Evolutionary conservation across 1,284 basidiomycete genomes (phyloP), one percentile per base, ranked within the genome.

Genomic region (Takashimella koratensis): DNA sequence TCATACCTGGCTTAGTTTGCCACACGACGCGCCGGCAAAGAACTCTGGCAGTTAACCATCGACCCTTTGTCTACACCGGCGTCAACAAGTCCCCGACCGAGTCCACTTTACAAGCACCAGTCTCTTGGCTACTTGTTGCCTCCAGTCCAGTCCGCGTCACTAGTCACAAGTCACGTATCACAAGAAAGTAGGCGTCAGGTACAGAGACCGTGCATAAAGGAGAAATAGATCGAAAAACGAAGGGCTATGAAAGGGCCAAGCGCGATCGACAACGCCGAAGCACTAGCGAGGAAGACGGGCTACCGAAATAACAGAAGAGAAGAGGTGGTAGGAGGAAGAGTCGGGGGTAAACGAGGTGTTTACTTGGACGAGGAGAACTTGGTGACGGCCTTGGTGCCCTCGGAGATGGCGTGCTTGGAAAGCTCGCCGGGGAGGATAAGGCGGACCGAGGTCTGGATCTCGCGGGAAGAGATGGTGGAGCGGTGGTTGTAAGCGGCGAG

Each of bases 401-500:
- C 87, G 20, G 86, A 87, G 77, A 90, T 87, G 70, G 86, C 86
- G 77, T 88, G 86, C 82, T 88, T 88, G 66, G 84, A 84, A 52
- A 87, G 79, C 76, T 87, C 85, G 74, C 84, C 85, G 48, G 90
- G 90, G 3, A 95, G 85, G 76, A 95, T 93, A 43, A 95, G 83
- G 58, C 90, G 87, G 47, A 93, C 90, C 51, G 88, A 83, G 46
- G 91, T 94, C 78, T 93, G 90, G 69, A 94, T 93, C 78, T 94
- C 90, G 57, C 90, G 88, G 46, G 90, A 92, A 52, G 90, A 92
- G 78, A 94, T 93, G 51, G 90, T 95, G 11, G 89, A 90, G 79
- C 91, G 91, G 82, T 92, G 91, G 59, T 90, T 92, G 82, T 94
- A 93, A 3, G 86, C 82, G 39, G 90, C 90, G 62, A 95, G 87